Evolutionary conservation across 2,329 filamentous ascomycete genomes (phyloP).

Genomic region (Penicillium sp.): DNA sequence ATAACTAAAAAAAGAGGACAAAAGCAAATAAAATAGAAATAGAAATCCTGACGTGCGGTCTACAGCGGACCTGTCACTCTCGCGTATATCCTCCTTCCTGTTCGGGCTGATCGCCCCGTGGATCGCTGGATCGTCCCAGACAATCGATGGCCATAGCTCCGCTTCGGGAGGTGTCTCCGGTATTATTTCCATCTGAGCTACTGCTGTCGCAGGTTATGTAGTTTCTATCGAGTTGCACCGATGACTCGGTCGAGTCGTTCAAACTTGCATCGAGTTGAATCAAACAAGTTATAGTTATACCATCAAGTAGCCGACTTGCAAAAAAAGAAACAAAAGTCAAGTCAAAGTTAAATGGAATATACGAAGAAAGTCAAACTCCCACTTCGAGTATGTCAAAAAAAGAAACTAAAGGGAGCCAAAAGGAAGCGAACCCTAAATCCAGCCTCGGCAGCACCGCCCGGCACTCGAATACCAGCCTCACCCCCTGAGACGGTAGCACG

Average conservation of each 20-base stretch:
- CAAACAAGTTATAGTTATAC: too few species aligned
- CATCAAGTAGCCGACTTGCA: too few species aligned
- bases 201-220: too few species aligned
- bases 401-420: background rate
- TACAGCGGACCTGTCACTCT: conserved; percentile 8
- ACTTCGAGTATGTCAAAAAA: background rate
- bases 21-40: too few species aligned
- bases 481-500: background rate
- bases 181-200: background rate
- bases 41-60: conserved; percentile 8
- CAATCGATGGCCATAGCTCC: conserved; percentile 31
- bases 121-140: conserved; percentile 18
- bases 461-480: background rate
- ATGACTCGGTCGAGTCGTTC: too few species aligned
- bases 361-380: too few species aligned
- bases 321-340: too few species aligned
- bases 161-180: conserved; percentile 19
- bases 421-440: background rate
- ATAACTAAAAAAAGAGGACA: background rate
- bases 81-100: conserved; percentile 22
- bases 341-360: too few species aligned
- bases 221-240: too few species aligned
- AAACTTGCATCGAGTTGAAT: too few species aligned
- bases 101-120: conserved; percentile 18
- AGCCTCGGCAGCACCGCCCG: background rate